Base-by-base conservation (phyloP, 495 filamentous ascomycete species). In the Penicillium subrubescens region DNA sequence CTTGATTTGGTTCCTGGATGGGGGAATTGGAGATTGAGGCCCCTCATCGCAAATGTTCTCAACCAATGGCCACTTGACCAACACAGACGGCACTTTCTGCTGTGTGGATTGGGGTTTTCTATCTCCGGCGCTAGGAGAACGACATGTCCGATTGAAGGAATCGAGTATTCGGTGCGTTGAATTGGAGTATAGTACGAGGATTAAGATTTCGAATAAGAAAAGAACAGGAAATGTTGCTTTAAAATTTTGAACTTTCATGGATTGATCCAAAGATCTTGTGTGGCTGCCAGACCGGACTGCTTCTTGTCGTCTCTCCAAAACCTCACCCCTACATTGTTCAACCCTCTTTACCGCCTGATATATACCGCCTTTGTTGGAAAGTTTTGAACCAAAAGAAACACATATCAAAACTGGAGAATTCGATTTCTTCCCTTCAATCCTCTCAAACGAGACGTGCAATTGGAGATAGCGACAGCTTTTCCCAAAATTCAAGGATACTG, bases 31-130 rank as follows among this genome's bases (percentile, higher is more conserved):
- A 34, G 46, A 52, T 44, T 39, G 35, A 43, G 1, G 8, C 64
- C 61, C 51, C 64, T 62, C 56, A 62, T 64, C 59, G 33, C 25
- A 14, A 57, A 33, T 51, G n/a, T n/a, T 6, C 25, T 56, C 39
- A 19, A 21, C 66, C 66, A 68, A 64, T 68, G 31, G 39, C 29
- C 15, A n/a, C 15, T n/a, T 10, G 21, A 14, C 15, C 6, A n/a
- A 59, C 29, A 5, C n/a, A n/a, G n/a, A n/a, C n/a, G n/a, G n/a
- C n/a, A n/a, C n/a, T n/a, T n/a, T n/a, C n/a, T n/a, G n/a, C n/a
- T n/a, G n/a, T n/a, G n/a, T n/a, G n/a, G n/a, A n/a, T n/a, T n/a
- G n/a, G n/a, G n/a, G n/a, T n/a, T n/a, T n/a, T n/a, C n/a, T n/a
- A n/a, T n/a, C n/a, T n/a, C n/a, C n/a, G n/a, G n/a, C n/a, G n/a